These are phyloP conservation scores for Iberis amara DNA, from an alignment of 441 rosid species.

Conservation along the genomic window DNA sequence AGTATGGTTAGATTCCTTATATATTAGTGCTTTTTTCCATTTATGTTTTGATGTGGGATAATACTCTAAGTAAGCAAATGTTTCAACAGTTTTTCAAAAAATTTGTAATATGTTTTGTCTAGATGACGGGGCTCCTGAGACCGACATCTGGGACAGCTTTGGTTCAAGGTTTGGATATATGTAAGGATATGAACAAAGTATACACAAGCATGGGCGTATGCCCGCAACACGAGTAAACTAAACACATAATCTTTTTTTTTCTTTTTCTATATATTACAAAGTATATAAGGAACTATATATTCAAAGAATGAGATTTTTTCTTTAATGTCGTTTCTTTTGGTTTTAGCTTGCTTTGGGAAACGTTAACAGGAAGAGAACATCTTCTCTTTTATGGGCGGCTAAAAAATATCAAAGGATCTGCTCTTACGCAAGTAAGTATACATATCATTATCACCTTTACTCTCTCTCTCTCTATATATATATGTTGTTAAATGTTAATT, in stretches of 20 bases:
- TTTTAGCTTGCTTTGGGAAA: constrained; percentile 88
- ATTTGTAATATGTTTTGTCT: constrained; percentile 17
- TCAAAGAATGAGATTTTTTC: not conserved
- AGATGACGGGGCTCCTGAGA: constrained; percentile 92
- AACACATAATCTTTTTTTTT: constrained; percentile 19
- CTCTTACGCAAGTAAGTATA: constrained; percentile 55
- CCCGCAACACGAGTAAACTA: constrained; percentile 83
- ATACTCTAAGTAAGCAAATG: no score
- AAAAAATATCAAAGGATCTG: constrained; percentile 73
- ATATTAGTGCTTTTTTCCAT: not conserved
- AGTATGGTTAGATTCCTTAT: constrained; percentile 52
- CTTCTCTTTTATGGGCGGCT: constrained; percentile 87
- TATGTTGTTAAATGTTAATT: no score
- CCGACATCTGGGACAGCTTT: constrained; percentile 81
- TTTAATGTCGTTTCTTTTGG: constrained; percentile 10
- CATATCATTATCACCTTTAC: not conserved
- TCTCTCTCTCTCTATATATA: no score
- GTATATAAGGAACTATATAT: not conserved
- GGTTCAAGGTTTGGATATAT: constrained; percentile 69
- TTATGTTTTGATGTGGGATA: no score
- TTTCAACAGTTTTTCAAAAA: no score
- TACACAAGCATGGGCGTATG: constrained; percentile 93
- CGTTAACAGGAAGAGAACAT: constrained; percentile 89
- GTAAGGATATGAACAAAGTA: constrained; percentile 64
- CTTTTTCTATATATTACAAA: constrained; percentile 7